Evolutionary conservation across 176 grass and related monocot genomes (phyloP).

Genomic region (Elymus sibiricus): DNA sequence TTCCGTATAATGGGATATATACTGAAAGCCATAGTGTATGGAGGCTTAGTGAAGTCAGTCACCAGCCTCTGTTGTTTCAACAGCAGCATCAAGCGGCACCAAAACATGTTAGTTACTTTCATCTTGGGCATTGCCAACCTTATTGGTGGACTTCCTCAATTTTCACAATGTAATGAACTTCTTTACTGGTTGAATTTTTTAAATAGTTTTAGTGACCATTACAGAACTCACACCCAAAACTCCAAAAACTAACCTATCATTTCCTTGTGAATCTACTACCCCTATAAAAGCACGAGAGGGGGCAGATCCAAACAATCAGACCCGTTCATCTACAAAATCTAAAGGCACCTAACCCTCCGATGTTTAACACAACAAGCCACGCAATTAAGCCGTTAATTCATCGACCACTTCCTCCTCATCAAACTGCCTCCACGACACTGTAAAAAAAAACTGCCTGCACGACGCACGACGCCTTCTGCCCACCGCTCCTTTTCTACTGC

Average conservation of each 20-base stretch:
- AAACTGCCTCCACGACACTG: too few relatives aligned
- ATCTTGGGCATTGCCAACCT: conserved; percentile 67
- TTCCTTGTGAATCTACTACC: background rate
- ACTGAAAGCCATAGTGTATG: conserved; percentile 75
- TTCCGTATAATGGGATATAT: too few relatives aligned
- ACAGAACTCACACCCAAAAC: background rate
- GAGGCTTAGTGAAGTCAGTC: conserved; percentile 55
- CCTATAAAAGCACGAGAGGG: too few relatives aligned
- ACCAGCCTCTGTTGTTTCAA: conserved; percentile 58
- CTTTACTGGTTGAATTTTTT: background rate
- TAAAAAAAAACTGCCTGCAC: too few relatives aligned
- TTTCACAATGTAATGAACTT: conserved; percentile 57
- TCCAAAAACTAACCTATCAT: background rate
- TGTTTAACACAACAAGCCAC: too few relatives aligned
- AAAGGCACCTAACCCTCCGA: too few relatives aligned
- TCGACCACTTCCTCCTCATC: too few relatives aligned
- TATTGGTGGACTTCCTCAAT: conserved; percentile 68
- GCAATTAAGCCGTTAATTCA: too few relatives aligned
- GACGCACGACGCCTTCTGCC: too few relatives aligned
- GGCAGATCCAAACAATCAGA: too few relatives aligned
- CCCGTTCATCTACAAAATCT: too few relatives aligned
- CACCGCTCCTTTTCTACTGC: too few relatives aligned
- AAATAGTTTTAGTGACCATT: background rate
- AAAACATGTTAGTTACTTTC: conserved; percentile 59
- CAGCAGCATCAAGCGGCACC: conserved; percentile 54